These are phyloP conservation scores for Russula virescens DNA, from an alignment of 768 basidiomycete genomes.

Conservation along the genomic window DNA sequence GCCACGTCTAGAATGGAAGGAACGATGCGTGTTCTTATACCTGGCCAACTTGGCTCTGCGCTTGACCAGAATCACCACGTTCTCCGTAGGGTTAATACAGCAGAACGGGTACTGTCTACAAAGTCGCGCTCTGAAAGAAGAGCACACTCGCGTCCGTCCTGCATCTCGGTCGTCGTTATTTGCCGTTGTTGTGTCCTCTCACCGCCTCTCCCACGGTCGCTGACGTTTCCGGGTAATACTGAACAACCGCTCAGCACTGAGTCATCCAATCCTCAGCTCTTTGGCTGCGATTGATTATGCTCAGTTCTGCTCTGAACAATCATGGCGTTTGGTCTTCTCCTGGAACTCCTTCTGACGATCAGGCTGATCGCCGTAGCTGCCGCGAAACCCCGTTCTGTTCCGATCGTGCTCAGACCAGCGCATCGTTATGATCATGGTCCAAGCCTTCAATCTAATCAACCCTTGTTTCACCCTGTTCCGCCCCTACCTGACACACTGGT, in stretches of 20 bases:
- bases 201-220: neutral
- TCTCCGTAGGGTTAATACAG: conserved; percentile 34
- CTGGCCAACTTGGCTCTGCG: conserved; percentile 52
- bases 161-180: neutral
- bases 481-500: neutral
- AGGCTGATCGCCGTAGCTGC: neutral
- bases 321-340: neutral
- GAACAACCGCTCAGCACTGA: neutral
- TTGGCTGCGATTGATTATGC: neutral
- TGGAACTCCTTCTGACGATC: neutral
- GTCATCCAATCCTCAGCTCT: neutral
- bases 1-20: conserved; percentile 40
- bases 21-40: conserved; percentile 54
- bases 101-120: conserved; percentile 69
- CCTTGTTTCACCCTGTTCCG: conserved; percentile 1
- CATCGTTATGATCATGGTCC: conserved; percentile 2
- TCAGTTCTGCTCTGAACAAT: neutral
- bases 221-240: neutral
- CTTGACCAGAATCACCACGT: conserved; percentile 64
- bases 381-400: conserved; percentile 1
- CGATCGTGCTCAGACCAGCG: conserved; percentile 4
- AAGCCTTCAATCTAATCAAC: neutral
- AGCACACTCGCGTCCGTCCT: neutral
- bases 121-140: conserved; percentile 44
- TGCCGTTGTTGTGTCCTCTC: conserved; percentile 7